Percentiles rank a stretch among this genome's conserved stretches.
Conservation (phyloP, 306 rosid genomes). For the Geum urbanum region DNA sequence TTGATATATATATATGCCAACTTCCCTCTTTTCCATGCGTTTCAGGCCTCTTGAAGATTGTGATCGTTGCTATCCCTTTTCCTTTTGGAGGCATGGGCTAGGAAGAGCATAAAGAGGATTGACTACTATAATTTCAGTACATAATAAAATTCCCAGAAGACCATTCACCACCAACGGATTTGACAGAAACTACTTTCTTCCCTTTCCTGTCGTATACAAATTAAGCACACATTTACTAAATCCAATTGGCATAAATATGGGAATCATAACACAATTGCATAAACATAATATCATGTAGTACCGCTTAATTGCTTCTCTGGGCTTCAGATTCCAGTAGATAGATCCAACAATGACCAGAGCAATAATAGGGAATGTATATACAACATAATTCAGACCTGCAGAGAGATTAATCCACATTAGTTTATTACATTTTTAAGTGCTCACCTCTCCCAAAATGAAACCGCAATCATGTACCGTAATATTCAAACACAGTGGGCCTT, state of each 20-base stretch:
- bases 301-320: conserved; percentile 49
- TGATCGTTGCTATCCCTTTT: too few relatives aligned
- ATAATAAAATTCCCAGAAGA: conserved; percentile 59
- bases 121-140: conserved; percentile 55
- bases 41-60: too few relatives aligned
- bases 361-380: conserved; percentile 61
- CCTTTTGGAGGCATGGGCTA: conserved; percentile 20
- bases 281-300: conserved; percentile 14
- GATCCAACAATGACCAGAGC: conserved; percentile 63
- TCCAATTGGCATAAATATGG: background rate
- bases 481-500: conserved; percentile 57
- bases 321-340: conserved; percentile 54
- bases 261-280: background rate
- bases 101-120: conserved; percentile 46
- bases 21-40: too few relatives aligned
- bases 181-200: conserved; percentile 36
- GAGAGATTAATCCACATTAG: background rate
- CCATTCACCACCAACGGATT: conserved; percentile 64
- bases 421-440: background rate
- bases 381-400: conserved; percentile 71
- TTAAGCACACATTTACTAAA: conserved; percentile 6
- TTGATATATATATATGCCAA: too few relatives aligned
- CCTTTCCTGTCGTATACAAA: conserved; percentile 34
- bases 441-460: background rate
- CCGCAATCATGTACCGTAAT: conserved; percentile 50